Evolutionary conservation across 345 rosid genomes (phyloP).

Genomic region (Hibiscus syriacus): DNA sequence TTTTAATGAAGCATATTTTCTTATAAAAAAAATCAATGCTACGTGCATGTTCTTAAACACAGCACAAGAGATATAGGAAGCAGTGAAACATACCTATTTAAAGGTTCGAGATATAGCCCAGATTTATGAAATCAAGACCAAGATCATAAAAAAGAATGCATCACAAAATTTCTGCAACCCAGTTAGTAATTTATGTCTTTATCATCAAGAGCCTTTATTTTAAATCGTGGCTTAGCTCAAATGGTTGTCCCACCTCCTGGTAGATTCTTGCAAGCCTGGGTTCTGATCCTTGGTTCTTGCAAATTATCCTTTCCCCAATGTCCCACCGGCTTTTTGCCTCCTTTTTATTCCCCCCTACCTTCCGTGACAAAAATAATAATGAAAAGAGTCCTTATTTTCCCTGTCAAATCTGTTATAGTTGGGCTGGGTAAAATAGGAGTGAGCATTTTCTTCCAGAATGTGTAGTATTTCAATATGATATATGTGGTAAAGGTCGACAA

Average conservation of each 20-base stretch:
- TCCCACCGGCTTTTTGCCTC: not conserved
- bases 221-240: not conserved
- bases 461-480: not conserved
- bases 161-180: not conserved
- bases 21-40: too few species aligned
- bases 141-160: too few species aligned
- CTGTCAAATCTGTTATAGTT: not conserved
- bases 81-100: too few species aligned
- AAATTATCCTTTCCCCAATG: not conserved
- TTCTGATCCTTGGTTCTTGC: not conserved
- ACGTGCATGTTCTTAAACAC: too few species aligned
- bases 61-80: too few species aligned
- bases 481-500: not conserved
- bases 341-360: not conserved
- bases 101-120: too few species aligned
- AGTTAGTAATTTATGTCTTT: not conserved
- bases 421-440: not conserved
- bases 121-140: too few species aligned
- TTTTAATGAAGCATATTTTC: too few species aligned
- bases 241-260: not conserved
- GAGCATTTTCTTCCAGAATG: not conserved
- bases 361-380: too few species aligned
- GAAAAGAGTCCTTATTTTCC: not conserved
- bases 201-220: constrained; percentile 1
- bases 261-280: not conserved